Conservation (phyloP, 305 asterid species). For the Fraxinus latifolia region DNA sequence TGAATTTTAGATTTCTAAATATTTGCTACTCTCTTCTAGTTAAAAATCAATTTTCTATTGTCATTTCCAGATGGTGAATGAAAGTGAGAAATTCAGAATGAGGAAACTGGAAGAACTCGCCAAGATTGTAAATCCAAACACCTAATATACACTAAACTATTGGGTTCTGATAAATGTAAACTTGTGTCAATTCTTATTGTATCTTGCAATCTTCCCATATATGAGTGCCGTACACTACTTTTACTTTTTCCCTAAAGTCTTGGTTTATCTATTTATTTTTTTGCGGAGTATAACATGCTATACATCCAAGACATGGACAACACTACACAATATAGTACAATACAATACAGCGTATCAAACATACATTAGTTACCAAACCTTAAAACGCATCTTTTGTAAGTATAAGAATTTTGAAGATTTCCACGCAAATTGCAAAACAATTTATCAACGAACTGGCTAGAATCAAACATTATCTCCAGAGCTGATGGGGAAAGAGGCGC, state of each 20-base stretch:
- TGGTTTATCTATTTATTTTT: background rate
- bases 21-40: background rate
- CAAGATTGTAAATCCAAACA: constrained; percentile 47
- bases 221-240: constrained; percentile 12
- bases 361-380: background rate
- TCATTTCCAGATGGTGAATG: constrained; percentile 59
- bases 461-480: background rate
- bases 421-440: background rate
- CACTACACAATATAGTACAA: background rate
- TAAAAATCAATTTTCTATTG: background rate
- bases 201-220: constrained; percentile 4
- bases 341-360: background rate
- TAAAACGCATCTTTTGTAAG: background rate
- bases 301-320: background rate
- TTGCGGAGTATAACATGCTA: background rate
- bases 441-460: background rate
- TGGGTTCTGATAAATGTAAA: background rate
- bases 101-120: constrained; percentile 75
- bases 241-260: background rate
- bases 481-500: background rate
- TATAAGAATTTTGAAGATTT: background rate
- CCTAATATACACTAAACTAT: constrained; percentile 22
- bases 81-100: constrained; percentile 81
- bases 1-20: constrained; percentile 4
- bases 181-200: background rate